Evolutionary conservation across 2,329 filamentous ascomycete genomes (phyloP).

Genomic region (Teratosphaeria pseudoeucalypti): DNA sequence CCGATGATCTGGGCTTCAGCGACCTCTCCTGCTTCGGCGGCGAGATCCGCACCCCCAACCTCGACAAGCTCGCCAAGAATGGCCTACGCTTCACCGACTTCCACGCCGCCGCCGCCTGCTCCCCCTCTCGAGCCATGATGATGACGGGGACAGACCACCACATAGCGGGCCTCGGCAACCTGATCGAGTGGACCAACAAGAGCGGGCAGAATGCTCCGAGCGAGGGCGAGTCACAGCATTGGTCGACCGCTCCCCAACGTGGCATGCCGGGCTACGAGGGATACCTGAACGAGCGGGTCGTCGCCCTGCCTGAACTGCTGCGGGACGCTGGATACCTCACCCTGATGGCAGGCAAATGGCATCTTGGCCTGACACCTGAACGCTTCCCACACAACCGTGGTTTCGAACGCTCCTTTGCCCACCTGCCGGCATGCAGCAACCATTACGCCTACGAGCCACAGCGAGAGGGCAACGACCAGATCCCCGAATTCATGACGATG

Average conservation of each 20-base stretch:
- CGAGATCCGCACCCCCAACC: constrained; percentile 50
- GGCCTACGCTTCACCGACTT: constrained; percentile 54
- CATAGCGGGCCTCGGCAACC: constrained; percentile 48
- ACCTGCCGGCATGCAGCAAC: constrained; percentile 50
- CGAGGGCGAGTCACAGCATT: constrained; percentile 33
- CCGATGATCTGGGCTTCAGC: constrained; percentile 31
- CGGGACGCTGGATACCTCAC: constrained; percentile 50
- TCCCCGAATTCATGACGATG: constrained; percentile 34
- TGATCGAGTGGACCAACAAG: constrained; percentile 49
- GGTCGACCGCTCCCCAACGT: constrained; percentile 44
- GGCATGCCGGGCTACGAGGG: constrained; percentile 54
- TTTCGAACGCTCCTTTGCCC: constrained; percentile 50
- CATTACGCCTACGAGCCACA: constrained; percentile 46
- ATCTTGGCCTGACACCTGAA: constrained; percentile 49
- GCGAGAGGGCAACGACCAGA: constrained; percentile 22
- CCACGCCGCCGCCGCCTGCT: constrained; percentile 55
- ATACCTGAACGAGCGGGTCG: constrained; percentile 51
- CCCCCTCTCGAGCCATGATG: constrained; percentile 55
- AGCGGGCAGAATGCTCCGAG: constrained; percentile 44
- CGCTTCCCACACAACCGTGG: constrained; percentile 46
- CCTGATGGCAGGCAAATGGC: constrained; percentile 54
- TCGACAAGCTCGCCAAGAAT: constrained; percentile 40
- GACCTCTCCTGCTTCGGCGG: constrained; percentile 50
- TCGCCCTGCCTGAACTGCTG: constrained; percentile 48
- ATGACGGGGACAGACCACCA: constrained; percentile 56